A percentile compares a stretch with the other conserved stretches of the same genome.
Conservation (phyloP, 1,284 basidiomycete genomes). For the Anthracocystis setariae region DNA sequence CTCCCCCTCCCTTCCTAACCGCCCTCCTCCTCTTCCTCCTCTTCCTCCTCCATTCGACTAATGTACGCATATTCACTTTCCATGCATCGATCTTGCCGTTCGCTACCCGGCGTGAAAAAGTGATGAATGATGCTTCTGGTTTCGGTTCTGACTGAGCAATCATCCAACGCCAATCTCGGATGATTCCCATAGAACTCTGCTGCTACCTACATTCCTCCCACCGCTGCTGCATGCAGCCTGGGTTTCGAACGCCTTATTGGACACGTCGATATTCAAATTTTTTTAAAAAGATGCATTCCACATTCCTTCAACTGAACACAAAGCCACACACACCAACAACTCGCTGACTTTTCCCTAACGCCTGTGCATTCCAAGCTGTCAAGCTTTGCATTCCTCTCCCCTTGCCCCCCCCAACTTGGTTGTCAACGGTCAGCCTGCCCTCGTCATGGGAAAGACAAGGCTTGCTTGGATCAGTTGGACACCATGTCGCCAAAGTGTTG, state of each 20-base stretch:
- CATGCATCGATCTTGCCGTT: conserved; percentile 46
- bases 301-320: conserved; percentile 10
- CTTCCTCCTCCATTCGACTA: conserved; percentile 21
- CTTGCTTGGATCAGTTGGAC: not conserved
- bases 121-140: too few species aligned
- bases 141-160: too few species aligned
- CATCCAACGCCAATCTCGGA: too few species aligned
- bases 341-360: too few species aligned
- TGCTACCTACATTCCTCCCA: too few species aligned
- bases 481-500: not conserved
- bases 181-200: too few species aligned
- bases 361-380: conserved; percentile 18
- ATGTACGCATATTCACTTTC: conserved; percentile 48
- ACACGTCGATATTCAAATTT: not conserved
- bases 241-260: too few species aligned
- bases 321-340: too few species aligned
- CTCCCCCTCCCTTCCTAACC: too few species aligned
- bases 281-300: conserved; percentile 18
- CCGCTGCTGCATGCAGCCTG: too few species aligned
- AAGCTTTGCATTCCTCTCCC: conserved; percentile 7
- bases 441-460: conserved; percentile 2
- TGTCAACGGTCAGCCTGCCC: not conserved
- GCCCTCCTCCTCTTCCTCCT: conserved; percentile 20
- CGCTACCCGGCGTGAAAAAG: too few species aligned
- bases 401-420: not conserved